Percentiles rank a stretch among this genome's conserved stretches.
phyloP scores from a whole-genome alignment of 106 monocot species.

The Dendrobium chrysotoxum region DNA sequence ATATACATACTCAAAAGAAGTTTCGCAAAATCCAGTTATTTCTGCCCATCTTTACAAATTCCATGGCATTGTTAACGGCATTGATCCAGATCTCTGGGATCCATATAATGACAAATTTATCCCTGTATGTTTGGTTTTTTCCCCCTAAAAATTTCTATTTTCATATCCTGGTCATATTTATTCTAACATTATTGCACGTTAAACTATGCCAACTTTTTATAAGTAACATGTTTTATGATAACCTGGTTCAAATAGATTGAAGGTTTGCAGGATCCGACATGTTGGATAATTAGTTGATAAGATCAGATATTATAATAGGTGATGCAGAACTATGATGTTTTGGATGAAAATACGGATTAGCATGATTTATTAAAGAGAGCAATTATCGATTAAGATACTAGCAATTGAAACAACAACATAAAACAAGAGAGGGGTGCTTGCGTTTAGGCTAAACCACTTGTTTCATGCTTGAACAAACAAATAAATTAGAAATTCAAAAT shows the following conservation, averaged over 20 bases:
- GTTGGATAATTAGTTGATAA: neutral
- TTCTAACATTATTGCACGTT: neutral
- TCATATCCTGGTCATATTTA: neutral
- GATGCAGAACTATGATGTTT: no score
- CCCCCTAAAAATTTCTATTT: neutral
- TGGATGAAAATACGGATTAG: no score
- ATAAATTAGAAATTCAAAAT: no score
- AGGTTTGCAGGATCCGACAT: neutral
- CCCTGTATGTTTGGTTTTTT: constrained; percentile 44
- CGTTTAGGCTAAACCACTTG: no score
- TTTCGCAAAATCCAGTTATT: constrained; percentile 71
- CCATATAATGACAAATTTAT: constrained; percentile 86
- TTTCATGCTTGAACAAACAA: no score
- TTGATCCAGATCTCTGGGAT: constrained; percentile 99
- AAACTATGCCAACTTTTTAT: neutral
- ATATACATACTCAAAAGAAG: constrained; percentile 75
- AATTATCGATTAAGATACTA: no score
- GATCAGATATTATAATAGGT: neutral
- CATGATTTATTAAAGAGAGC: no score
- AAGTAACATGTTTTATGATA: neutral
- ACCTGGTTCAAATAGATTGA: neutral
- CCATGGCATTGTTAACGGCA: constrained; percentile 89
- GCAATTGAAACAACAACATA: no score
- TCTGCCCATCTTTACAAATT: constrained; percentile 78
- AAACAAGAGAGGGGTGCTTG: no score